These are phyloP conservation scores for Aspergillus saccharolyticus DNA, from an alignment of 495 filamentous ascomycete genomes.

Conservation along the genomic window DNA sequence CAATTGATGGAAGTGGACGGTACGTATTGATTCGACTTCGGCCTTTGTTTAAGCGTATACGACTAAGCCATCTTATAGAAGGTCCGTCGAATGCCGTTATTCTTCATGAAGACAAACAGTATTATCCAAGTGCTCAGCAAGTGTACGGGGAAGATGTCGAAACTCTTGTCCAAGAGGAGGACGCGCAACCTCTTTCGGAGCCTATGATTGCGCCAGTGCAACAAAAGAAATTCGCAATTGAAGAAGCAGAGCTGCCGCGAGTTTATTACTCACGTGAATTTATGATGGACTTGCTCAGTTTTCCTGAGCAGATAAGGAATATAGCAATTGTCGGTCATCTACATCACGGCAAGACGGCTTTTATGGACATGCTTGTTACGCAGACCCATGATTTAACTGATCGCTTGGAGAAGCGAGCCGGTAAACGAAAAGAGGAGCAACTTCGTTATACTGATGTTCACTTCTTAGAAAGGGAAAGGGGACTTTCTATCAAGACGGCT, in stretches of 20 bases:
- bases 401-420: slow-evolving; percentile 68
- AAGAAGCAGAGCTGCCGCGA: slow-evolving; percentile 84
- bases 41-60: not conserved
- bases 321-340: slow-evolving; percentile 87
- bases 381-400: slow-evolving; percentile 87
- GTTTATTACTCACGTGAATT: slow-evolving; percentile 84
- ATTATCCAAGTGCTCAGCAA: slow-evolving; percentile 93
- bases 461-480: slow-evolving; percentile 79
- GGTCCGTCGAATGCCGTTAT: slow-evolving; percentile 96
- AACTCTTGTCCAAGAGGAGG: slow-evolving; percentile 93
- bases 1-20: slow-evolving; percentile 94
- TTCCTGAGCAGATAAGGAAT: slow-evolving; percentile 89
- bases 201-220: slow-evolving; percentile 92
- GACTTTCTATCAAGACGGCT: slow-evolving; percentile 87
- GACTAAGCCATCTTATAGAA: slow-evolving; percentile 47
- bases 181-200: slow-evolving; percentile 85
- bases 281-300: slow-evolving; percentile 95
- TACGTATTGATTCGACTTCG: slow-evolving; percentile 29
- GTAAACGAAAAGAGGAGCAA: slow-evolving; percentile 82
- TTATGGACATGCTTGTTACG: slow-evolving; percentile 96
- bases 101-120: slow-evolving; percentile 98
- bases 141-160: slow-evolving; percentile 93
- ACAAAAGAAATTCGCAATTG: slow-evolving; percentile 90
- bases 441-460: slow-evolving; percentile 92
- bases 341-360: slow-evolving; percentile 95